Evolutionary conservation across 768 basidiomycete species (phyloP), one percentile per base, ranked within the genome.

Genomic region (Daedaleopsis nitida): DNA sequence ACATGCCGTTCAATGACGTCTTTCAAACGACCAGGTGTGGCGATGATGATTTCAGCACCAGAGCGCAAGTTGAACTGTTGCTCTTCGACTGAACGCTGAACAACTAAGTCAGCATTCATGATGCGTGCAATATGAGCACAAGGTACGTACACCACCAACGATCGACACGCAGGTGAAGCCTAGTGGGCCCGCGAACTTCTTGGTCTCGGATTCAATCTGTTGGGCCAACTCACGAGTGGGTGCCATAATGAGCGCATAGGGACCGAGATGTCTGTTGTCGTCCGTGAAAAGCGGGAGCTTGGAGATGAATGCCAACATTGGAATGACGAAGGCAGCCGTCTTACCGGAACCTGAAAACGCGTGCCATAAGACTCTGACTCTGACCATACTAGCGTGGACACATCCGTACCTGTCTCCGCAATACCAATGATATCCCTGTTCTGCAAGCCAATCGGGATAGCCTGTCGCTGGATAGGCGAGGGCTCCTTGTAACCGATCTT

Each of bases 151-250:
- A 64, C 97, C 97, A 80, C 97, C 97, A 60, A 99, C 96, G 66
- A 99, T 98, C 23, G 96, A 98, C 8, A 99, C 97, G 72, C 93
- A 96, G 57, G 86, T 91, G 76, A 88, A 98, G 8, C 94, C 95
- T 23, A 99, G 79, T 2, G 94, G 93, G 1, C 83, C 76, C 24
- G 95, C 95, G 75, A 99, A 98, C 76, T 93, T 96, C 69, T 86
- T 86, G 8, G 95, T 86, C 72, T 99, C 97, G 17, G 81, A 78
- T 74, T 99, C 97, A 58, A 98, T 98, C 71, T 98, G 96, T 72
- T 98, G 96, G 0, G 96, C 96, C 74, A 98, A 78, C 73, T 98
- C 96, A 80, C 96, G 95, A n/a, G 96, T 98, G 10, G 96, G 96
- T 0, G 96, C 95, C 63, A 98, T 69, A 65, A 98, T 94, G 24